Evolutionary conservation across 495 filamentous ascomycete species (phyloP).

Genomic region (Penicillium odoratum): DNA sequence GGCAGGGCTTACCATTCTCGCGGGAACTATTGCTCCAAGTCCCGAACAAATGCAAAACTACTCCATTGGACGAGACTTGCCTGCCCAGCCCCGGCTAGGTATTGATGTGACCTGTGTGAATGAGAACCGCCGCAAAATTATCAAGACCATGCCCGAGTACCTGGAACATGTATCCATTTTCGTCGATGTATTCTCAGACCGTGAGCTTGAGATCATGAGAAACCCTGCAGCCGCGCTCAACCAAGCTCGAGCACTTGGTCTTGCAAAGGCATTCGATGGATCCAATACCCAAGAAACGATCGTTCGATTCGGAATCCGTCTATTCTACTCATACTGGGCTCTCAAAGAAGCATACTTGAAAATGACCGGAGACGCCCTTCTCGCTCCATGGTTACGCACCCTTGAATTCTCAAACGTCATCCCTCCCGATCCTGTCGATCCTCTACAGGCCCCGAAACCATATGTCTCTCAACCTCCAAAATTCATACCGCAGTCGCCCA

Average conservation of each 20-base stretch:
- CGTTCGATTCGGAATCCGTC: slow-evolving; percentile 61
- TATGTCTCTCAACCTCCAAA: neutral
- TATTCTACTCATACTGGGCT: slow-evolving; percentile 88
- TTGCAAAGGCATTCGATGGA: slow-evolving; percentile 18
- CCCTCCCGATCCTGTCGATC: slow-evolving; percentile 45
- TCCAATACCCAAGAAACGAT: slow-evolving; percentile 33
- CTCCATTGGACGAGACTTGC: slow-evolving; percentile 7
- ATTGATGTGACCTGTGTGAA: slow-evolving; percentile 75
- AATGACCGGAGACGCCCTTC: slow-evolving; percentile 84
- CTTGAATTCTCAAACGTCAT: slow-evolving; percentile 67
- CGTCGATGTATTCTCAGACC: slow-evolving; percentile 68
- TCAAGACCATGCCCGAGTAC: slow-evolving; percentile 54
- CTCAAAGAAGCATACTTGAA: slow-evolving; percentile 92
- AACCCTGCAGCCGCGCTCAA: slow-evolving; percentile 32
- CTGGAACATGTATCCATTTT: slow-evolving; percentile 73
- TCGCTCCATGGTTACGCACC: slow-evolving; percentile 74
- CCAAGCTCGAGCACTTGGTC: slow-evolving; percentile 28
- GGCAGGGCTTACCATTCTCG: slow-evolving; percentile 69
- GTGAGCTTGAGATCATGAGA: slow-evolving; percentile 60
- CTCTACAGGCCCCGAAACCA: slow-evolving; percentile 11
- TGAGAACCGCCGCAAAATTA: slow-evolving; percentile 56
- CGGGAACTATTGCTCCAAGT: slow-evolving; percentile 44
- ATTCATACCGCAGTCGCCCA: slow-evolving; percentile 21
- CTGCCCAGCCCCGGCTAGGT: slow-evolving; percentile 47
- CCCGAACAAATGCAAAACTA: neutral